Evolutionary conservation across 371 early-diverging fungal species (phyloP).

Genomic region (Rhizopus sp.): DNA sequence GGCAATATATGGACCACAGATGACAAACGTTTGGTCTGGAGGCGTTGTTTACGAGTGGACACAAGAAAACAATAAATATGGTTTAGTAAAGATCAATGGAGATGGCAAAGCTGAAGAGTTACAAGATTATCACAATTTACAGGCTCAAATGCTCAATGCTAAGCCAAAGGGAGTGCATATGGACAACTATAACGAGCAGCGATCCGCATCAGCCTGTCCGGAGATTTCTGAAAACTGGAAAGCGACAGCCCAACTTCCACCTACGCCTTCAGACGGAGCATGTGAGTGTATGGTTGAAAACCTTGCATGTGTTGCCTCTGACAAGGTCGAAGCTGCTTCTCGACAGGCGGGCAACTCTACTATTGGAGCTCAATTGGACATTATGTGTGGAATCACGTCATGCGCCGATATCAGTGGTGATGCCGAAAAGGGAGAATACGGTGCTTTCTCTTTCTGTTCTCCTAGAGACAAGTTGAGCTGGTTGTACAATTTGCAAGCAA

Average conservation of each 20-base stretch:
- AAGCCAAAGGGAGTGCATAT: constrained; percentile 53
- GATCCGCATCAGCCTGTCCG: constrained; percentile 56
- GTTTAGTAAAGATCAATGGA: constrained; percentile 62
- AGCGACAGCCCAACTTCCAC: constrained; percentile 59
- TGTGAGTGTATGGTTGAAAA: constrained; percentile 74
- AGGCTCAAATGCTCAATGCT: constrained; percentile 35
- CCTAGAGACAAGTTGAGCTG: constrained; percentile 55
- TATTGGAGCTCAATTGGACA: constrained; percentile 45
- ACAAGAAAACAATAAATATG: constrained; percentile 80
- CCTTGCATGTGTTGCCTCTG: constrained; percentile 58
- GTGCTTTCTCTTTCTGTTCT: constrained; percentile 56
- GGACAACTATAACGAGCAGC: constrained; percentile 42
- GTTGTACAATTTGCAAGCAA: constrained; percentile 38
- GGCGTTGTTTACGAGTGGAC: constrained; percentile 83
- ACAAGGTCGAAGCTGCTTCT: constrained; percentile 30
- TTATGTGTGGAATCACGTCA: constrained; percentile 53
- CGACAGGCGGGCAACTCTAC: constrained; percentile 14
- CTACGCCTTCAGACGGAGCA: constrained; percentile 67
- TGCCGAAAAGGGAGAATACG: constrained; percentile 57
- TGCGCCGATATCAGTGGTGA: constrained; percentile 58
- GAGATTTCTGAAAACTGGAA: constrained; percentile 55
- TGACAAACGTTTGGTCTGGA: constrained; percentile 71
- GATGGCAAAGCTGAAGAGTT: constrained; percentile 40
- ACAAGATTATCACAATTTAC: constrained; percentile 51
- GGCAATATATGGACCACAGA: constrained; percentile 69